Conservation (phyloP, 2,329 filamentous ascomycete genomes). For the Trichoderma afroharzianum region DNA sequence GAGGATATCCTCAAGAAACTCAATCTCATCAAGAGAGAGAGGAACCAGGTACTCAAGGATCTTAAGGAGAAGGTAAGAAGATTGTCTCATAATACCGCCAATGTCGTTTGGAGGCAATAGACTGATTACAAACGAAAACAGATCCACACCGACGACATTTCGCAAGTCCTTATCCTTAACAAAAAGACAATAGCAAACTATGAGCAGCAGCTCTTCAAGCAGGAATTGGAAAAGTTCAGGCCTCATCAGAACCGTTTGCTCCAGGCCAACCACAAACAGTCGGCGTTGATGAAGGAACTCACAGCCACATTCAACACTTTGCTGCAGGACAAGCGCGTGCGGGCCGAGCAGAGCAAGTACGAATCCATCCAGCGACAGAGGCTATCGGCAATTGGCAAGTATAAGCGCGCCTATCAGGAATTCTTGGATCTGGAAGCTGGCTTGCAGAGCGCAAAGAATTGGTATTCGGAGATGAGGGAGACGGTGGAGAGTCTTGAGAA, state of each 20-base stretch:
- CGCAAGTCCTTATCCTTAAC: slow-evolving; percentile 93
- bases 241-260: slow-evolving; percentile 87
- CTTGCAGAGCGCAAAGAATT: slow-evolving; percentile 80
- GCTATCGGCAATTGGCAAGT: slow-evolving; percentile 75
- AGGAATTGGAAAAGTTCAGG: slow-evolving; percentile 95
- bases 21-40: slow-evolving; percentile 86
- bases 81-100: not conserved
- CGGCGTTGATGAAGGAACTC: slow-evolving; percentile 89
- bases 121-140: slow-evolving; percentile 37
- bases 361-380: slow-evolving; percentile 82
- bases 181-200: slow-evolving; percentile 94
- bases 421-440: slow-evolving; percentile 88
- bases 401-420: slow-evolving; percentile 87
- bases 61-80: slow-evolving; percentile 83
- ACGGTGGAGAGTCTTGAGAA: slow-evolving; percentile 88
- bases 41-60: slow-evolving; percentile 89
- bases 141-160: slow-evolving; percentile 96
- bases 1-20: slow-evolving; percentile 89
- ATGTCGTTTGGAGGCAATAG: not conserved
- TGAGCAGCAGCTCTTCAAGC: slow-evolving; percentile 87
- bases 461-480: slow-evolving; percentile 94
- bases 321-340: slow-evolving; percentile 88
- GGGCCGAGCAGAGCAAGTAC: slow-evolving; percentile 92
- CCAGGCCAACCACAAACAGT: slow-evolving; percentile 94
- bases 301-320: slow-evolving; percentile 82